Percentiles rank a stretch among this genome's conserved stretches.
Conservation (phyloP, 805 yeast genomes). For the Saccharomycopsis sp. region DNA sequence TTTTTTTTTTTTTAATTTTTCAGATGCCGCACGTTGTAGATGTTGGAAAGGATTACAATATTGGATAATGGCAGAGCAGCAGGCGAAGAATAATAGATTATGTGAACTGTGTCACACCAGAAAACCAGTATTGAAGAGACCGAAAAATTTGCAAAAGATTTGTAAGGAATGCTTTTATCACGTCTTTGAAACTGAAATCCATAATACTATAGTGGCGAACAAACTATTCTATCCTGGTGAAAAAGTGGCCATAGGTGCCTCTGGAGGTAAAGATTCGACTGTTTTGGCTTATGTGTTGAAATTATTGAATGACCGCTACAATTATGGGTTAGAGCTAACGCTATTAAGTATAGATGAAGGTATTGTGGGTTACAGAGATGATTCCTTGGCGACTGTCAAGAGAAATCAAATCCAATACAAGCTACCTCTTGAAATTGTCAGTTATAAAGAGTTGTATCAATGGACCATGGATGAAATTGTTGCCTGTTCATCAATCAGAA, state of each 20-base stretch:
- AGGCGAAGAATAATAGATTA: background rate
- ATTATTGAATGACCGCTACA: conserved; percentile 77
- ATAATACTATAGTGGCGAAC: conserved; percentile 71
- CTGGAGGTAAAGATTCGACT: conserved; percentile 98
- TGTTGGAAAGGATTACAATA: no score
- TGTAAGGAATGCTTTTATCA: conserved; percentile 87
- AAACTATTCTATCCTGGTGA: conserved; percentile 76
- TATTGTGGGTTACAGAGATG: conserved; percentile 94
- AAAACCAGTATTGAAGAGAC: conserved; percentile 84
- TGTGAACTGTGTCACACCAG: conserved; percentile 82
- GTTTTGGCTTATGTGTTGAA: conserved; percentile 86
- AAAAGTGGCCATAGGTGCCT: conserved; percentile 92
- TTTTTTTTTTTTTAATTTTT: no score
- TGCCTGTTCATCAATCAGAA: conserved; percentile 85
- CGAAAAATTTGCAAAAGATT: conserved; percentile 82
- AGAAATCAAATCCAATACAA: conserved; percentile 81
- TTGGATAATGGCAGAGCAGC: background rate
- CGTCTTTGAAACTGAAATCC: conserved; percentile 93
- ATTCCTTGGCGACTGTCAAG: conserved; percentile 92
- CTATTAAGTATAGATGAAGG: conserved; percentile 93
- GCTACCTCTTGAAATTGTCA: conserved; percentile 73
- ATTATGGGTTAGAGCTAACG: conserved; percentile 81
- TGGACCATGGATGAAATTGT: conserved; percentile 99
- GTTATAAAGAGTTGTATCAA: conserved; percentile 82
- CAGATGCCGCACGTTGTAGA: no score